Evolutionary conservation across 805 yeast species (phyloP), one percentile per base, ranked within the genome.

Genomic region (Hanseniaspora thailandica): DNA sequence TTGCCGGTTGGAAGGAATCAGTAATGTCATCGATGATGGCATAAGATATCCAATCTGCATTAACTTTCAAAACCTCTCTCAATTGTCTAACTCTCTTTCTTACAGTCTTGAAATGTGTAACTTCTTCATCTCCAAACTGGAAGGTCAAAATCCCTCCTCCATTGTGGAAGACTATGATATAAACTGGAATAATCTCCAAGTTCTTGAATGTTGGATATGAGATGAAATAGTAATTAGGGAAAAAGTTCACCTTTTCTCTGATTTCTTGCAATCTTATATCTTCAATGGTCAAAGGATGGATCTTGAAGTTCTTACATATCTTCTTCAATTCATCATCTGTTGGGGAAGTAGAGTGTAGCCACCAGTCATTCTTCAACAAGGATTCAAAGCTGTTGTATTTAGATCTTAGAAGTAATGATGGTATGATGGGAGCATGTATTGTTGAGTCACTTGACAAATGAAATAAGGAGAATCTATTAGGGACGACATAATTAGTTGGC

Each of bases 251-350:
- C 69, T 90, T 90, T 71, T 90, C 98, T 69, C 98, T 88, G 23
- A 96, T 80, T 70, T 90, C 98, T 70, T 89, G 95, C 79, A 87
- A 85, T 55, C 96, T 74, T 58, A 90, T 89, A 80, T 90, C 98
- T 70, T 90, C 98, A 1, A 96, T 88, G 0, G 98, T 90, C 73
- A 90, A 80, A 30, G 98, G 98, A 72, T 90, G 98, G 69, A 90
- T 86, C 9, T 96, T 96, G 67, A 90, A 90, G 0, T 97, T 93
- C 62, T 89, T 89, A 9, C 96, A 83, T 39, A 93, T 66, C 61
- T 86, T 81, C 63, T 84, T 84, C 96, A 93, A 87, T 69, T 93
- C 98, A 20, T 81, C 81, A 63, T 90, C 97, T 0, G 96, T 86
- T 5, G 98, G 97, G 63, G 95, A 84, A 40, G 80, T 73, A 64